Conservation (phyloP, 129 eudicot genomes). For the Helianthus annuus region HanXRQr2.0-SUNRISE NC_035434.2:18355017-18355516, state of each 20-base stretch:
- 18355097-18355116: conserved; percentile 66
- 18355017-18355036: not conserved
- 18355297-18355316: not conserved
- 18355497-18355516: too few species aligned
- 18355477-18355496: too few species aligned
- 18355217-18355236: not conserved
- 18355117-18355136: conserved; percentile 54
- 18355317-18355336: not conserved
- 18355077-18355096: conserved; percentile 41
- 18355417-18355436: too few species aligned
- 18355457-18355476: too few species aligned
- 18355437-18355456: too few species aligned
- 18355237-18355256: not conserved
- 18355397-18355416: too few species aligned
- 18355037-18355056: not conserved
- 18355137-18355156: conserved; percentile 72
- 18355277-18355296: not conserved
- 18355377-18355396: too few species aligned
- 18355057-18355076: conserved; percentile 43
- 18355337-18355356: not conserved
- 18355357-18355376: not conserved
- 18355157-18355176: conserved; percentile 15
- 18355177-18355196: not conserved
- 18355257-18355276: not conserved
- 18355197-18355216: not conserved